Evolutionary conservation across 257 asterid species (phyloP).

Genomic region (Eustoma russellianum): DNA sequence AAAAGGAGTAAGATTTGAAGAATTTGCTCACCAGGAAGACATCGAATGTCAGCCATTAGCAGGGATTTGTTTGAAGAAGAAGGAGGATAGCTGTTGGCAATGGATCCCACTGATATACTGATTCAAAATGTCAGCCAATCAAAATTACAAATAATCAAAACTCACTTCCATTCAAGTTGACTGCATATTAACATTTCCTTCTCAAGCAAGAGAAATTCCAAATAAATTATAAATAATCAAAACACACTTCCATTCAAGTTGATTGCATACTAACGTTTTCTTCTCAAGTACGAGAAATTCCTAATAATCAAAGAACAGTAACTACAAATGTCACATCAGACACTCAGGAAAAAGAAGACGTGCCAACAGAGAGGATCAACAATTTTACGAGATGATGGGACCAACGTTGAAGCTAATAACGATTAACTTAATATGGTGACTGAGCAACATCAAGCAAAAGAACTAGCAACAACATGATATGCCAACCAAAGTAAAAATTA

Average conservation of each 20-base stretch:
- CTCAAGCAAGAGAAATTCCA: neutral
- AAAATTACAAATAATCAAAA: slow-evolving; percentile 7
- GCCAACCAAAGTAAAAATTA: slow-evolving; percentile 5
- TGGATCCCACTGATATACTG: slow-evolving; percentile 88
- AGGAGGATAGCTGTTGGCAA: slow-evolving; percentile 83
- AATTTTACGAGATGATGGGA: too few species aligned
- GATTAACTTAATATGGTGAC: too few species aligned
- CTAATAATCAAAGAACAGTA: slow-evolving; percentile 5
- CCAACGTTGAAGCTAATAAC: too few species aligned
- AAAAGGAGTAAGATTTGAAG: slow-evolving; percentile 15
- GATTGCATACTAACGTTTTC: too few species aligned
- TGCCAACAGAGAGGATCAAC: too few species aligned
- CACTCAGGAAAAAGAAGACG: too few species aligned
- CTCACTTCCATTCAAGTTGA: neutral
- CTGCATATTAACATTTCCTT: too few species aligned
- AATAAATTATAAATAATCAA: slow-evolving; percentile 7
- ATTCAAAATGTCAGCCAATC: slow-evolving; percentile 13
- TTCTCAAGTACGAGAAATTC: too few species aligned
- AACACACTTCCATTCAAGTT: neutral
- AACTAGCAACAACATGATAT: slow-evolving; percentile 9
- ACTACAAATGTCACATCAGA: too few species aligned
- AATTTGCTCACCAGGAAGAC: slow-evolving; percentile 82
- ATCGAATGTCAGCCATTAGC: slow-evolving; percentile 89
- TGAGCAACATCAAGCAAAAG: slow-evolving; percentile 2
- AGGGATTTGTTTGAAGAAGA: slow-evolving; percentile 46